A percentile compares a stretch with the other conserved stretches of the same genome.
phyloP scores from a whole-genome alignment of 2,329 filamentous ascomycete genomes.

The Claviceps sp. region DNA sequence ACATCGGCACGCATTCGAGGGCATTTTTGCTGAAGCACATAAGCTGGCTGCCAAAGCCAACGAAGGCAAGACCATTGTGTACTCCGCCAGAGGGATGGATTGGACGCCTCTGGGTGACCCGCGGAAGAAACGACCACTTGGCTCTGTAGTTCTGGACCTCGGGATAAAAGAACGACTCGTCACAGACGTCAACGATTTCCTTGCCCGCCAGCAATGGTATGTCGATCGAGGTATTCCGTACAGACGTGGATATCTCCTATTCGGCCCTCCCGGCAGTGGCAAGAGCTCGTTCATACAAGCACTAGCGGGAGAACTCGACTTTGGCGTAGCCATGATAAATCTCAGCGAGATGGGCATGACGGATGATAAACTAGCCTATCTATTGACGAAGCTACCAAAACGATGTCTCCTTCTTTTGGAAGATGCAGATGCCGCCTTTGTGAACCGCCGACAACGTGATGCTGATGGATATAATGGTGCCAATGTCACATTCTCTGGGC shows the following conservation, averaged over 20 bases:
- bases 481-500: conserved; percentile 85
- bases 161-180: conserved; percentile 75
- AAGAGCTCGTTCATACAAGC: conserved; percentile 97
- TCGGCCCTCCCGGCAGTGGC: conserved; percentile 79
- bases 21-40: conserved; percentile 80
- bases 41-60: conserved; percentile 63
- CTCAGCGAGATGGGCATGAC: conserved; percentile 81
- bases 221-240: conserved; percentile 91
- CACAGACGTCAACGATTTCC: conserved; percentile 69
- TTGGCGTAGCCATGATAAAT: conserved; percentile 85
- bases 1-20: conserved; percentile 78
- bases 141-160: conserved; percentile 74
- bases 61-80: conserved; percentile 88
- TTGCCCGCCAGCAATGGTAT: conserved; percentile 73
- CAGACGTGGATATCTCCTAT: conserved; percentile 74
- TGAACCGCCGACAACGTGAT: conserved; percentile 64
- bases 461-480: conserved; percentile 74
- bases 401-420: conserved; percentile 75
- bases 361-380: conserved; percentile 75
- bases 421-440: conserved; percentile 84
- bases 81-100: conserved; percentile 69
- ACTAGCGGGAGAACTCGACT: conserved; percentile 81
- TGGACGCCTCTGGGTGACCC: conserved; percentile 80
- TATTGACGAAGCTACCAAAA: conserved; percentile 73
- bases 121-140: conserved; percentile 72